Evolutionary conservation across 2,329 filamentous ascomycete species (phyloP).

Genomic region (Clonostachys rhizophaga): DNA sequence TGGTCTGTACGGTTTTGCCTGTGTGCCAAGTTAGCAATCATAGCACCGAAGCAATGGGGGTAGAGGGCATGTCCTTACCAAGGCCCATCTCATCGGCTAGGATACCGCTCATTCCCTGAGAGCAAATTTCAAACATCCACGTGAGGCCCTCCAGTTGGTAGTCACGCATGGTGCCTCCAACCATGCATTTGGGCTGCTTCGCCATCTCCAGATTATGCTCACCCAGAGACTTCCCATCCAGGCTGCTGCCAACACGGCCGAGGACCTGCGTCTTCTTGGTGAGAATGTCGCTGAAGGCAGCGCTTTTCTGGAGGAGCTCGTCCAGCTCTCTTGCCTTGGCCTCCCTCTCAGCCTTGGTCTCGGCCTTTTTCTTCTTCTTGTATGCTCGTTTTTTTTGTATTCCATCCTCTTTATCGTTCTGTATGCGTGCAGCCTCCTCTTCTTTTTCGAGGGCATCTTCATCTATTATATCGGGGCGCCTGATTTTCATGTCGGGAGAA

Average conservation of each 20-base stretch:
- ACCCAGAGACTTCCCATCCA: slow-evolving; percentile 55
- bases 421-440: slow-evolving; percentile 24
- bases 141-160: slow-evolving; percentile 94
- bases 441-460: slow-evolving; percentile 22
- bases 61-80: slow-evolving; percentile 25
- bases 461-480: background rate
- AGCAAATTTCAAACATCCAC: slow-evolving; percentile 82
- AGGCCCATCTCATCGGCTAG: slow-evolving; percentile 93
- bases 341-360: slow-evolving; percentile 49
- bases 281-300: slow-evolving; percentile 56
- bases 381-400: slow-evolving; percentile 28
- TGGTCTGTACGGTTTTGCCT: slow-evolving; percentile 82
- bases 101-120: slow-evolving; percentile 85
- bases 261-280: slow-evolving; percentile 60
- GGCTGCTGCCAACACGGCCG: slow-evolving; percentile 54
- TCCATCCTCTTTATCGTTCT: slow-evolving; percentile 34
- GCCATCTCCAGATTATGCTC: slow-evolving; percentile 73
- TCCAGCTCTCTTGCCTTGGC: slow-evolving; percentile 56
- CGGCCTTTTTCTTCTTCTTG: slow-evolving; percentile 41
- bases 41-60: slow-evolving; percentile 6
- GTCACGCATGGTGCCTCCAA: slow-evolving; percentile 84
- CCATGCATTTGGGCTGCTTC: slow-evolving; percentile 78
- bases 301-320: slow-evolving; percentile 53
- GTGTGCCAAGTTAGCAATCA: slow-evolving; percentile 29
- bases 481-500: background rate